Evolutionary conservation across 2,329 filamentous ascomycete genomes (phyloP), one percentile per base, ranked within the genome.

Genomic region (Graphilbum sp.): DNA sequence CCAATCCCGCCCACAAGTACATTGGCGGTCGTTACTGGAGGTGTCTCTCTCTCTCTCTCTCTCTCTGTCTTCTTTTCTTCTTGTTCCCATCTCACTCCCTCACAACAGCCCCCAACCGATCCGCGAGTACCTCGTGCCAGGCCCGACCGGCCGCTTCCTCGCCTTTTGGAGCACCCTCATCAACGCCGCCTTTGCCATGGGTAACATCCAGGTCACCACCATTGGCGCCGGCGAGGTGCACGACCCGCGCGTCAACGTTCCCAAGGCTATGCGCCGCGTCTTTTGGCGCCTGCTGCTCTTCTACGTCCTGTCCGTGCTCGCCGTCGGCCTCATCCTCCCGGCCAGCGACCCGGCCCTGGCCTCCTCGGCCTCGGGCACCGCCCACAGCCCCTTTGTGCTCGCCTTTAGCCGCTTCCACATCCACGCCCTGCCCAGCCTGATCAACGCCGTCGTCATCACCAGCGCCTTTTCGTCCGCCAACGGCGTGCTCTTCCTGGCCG

Each of bases 211-310:
- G 46, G 75, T 75, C 47, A 63, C 77, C 20, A 57, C 58, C 32
- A 67, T 67, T 56, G 57, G 59, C 3, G 58, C 59, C 11, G 56
- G 54, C 34, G 72, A 78, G 52, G 61, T 71, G 0, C 61, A 72
- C 44, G 68, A 71, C 33, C 73, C 73, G 3, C 66, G 72, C 13
- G 54, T 55, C 5, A 64, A 69, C 27, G 63, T 82, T 49, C 75
- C 75, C 3, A 66, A 64, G 37, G 75, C 75, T 1, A 80, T 68
- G 54, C 78, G 77, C 43, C 71, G 69, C 1, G 71, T 79, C 3
- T 77, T 79, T 54, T 77, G 73, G 53, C 70, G 77, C 21, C 61
- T 81, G 36, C 73, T 67, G 2, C 50, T 67, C 1, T 81, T 82
- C 56, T 82, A 80, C 56, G 65, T 80, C 18, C 64, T 78, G 5